A percentile compares a stretch with the other conserved stretches of the same genome.
Conservation (phyloP, 164 flowering plant species). For the Tetrastigma voinierianum region DNA sequence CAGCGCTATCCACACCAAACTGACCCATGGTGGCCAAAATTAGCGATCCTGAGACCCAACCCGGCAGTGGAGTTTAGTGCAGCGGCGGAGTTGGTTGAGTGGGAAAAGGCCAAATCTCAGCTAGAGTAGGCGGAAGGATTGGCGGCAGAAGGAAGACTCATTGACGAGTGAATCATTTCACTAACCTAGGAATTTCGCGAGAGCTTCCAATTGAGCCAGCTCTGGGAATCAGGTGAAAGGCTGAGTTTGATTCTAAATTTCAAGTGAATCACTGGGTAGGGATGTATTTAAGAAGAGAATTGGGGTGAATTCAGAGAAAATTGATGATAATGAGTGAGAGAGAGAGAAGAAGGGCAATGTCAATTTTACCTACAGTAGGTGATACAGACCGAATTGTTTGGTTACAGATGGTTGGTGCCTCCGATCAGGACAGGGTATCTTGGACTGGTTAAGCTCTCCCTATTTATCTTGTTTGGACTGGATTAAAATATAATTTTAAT, state of each 20-base stretch:
- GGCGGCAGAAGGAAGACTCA: slow-evolving; percentile 59
- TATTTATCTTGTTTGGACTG: too few species aligned
- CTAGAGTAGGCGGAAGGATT: slow-evolving; percentile 54
- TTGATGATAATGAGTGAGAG: neutral
- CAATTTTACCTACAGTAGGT: slow-evolving; percentile 9
- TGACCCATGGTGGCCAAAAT: slow-evolving; percentile 28
- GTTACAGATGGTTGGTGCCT: too few species aligned
- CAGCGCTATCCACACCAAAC: slow-evolving; percentile 26
- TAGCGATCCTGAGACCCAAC: slow-evolving; percentile 37
- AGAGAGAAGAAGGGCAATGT: slow-evolving; percentile 4
- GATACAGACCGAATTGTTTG: too few species aligned
- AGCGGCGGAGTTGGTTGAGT: neutral
- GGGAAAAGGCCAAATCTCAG: slow-evolving; percentile 71
- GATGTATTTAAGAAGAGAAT: neutral
- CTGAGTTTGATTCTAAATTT: too few species aligned
- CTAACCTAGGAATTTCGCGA: neutral
- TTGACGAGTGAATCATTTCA: slow-evolving; percentile 64
- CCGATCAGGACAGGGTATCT: too few species aligned
- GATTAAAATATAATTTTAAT: too few species aligned
- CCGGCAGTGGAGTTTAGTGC: slow-evolving; percentile 19
- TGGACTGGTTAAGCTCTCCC: too few species aligned
- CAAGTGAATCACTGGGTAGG: neutral
- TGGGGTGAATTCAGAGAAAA: neutral
- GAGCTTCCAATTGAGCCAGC: too few species aligned
- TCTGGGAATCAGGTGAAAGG: too few species aligned